phyloP scores from a whole-genome alignment of 2,329 filamentous ascomycete species.

The Colletotrichum falcatum region DNA sequence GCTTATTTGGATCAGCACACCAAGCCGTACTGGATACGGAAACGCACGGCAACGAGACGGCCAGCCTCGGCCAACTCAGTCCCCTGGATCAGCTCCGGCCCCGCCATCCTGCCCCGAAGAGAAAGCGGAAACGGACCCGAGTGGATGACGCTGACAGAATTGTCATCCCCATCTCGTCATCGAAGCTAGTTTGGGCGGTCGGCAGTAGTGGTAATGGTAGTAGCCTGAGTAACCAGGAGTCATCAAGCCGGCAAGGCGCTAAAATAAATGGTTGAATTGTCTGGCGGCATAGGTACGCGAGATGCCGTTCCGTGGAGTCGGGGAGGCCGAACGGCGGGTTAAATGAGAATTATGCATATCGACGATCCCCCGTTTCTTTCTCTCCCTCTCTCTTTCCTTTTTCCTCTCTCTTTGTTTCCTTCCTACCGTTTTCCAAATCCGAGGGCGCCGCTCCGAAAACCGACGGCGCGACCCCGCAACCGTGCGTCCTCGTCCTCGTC shows the following conservation, averaged over 20 bases:
- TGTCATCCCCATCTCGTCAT: not conserved
- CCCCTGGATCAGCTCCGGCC: not conserved
- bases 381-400: not conserved
- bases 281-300: not conserved
- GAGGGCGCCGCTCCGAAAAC: slow-evolving; percentile 29
- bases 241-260: not conserved
- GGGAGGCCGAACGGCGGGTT: slow-evolving; percentile 19
- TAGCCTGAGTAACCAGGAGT: not conserved
- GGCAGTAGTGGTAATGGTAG: not conserved
- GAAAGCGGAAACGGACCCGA: slow-evolving; percentile 1
- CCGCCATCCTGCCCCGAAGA: not conserved
- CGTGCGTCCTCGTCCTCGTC: slow-evolving; percentile 17
- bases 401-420: not conserved
- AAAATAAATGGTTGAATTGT: not conserved
- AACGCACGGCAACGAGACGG: not conserved
- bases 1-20: not conserved
- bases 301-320: slow-evolving; percentile 10
- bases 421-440: slow-evolving; percentile 12
- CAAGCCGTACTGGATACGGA: not conserved
- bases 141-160: slow-evolving; percentile 2
- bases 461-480: slow-evolving; percentile 16
- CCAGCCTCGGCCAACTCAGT: not conserved
- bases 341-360: slow-evolving; percentile 35
- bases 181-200: not conserved
- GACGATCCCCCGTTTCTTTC: not conserved